Evolutionary conservation across 2,329 filamentous ascomycete genomes (phyloP), one percentile per base, ranked within the genome.

Genomic region (Hypoxylon sp.): DNA sequence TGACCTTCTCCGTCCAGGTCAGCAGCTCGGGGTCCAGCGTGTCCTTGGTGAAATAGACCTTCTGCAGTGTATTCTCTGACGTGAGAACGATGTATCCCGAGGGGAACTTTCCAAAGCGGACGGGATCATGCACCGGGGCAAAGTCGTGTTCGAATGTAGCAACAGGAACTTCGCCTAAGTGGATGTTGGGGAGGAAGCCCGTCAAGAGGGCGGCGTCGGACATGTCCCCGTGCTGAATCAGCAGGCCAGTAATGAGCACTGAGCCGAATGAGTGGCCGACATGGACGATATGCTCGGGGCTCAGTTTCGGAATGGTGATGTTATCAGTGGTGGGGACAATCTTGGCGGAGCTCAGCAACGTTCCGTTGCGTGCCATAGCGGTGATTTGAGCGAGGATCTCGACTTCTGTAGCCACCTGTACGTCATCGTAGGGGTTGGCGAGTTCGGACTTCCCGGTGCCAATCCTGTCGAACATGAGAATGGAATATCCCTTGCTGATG

Each of bases 161-260:
- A n/a, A 70, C 68, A n/a, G 63, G 58, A 33, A 70, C 60, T 13
- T 48, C 63, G 46, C 55, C 56, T 39, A 72, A 63, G 22, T 71
- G 53, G n/a, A 63, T 64, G 50, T 73, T 79, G 14, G 77, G 54
- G 17, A 80, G 69, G 59, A 78, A 82, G 5, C 79, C 81, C 1
- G 81, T 82, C 51, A 83, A 72, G 50, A 83, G 75, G 17, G 80
- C 74, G 14, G 76, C 81, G 69, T 82, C 80, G 46, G 76, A 78
- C 22, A 81, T 74, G 3, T 76, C 63, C 11, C 77, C 77, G 67
- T 81, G 78, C 22, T 72, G 71, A 3, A 74, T 75, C 2, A 80
- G 9, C 70, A 73, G 51, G 42, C 33, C 77, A 37, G 75, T 73
- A 3, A 75, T 80, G 51, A 81, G 29, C 63, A 70, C 58, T 5